Base-by-base conservation (phyloP, 148 eudicot genomes). In the Camellia sinensis region DNA sequence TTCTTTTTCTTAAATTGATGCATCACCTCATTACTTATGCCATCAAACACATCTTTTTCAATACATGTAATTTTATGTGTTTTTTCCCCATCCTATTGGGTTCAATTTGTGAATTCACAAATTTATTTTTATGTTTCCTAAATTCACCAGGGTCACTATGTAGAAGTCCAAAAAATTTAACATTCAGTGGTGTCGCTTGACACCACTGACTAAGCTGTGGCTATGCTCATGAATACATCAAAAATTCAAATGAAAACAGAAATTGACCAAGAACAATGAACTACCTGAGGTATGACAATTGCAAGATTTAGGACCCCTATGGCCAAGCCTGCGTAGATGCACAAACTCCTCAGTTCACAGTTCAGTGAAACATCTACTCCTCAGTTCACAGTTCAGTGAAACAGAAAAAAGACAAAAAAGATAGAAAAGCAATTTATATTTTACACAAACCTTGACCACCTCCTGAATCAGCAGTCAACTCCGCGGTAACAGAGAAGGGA, bases 291-390 rank as follows among this genome's bases (percentile, higher is more conserved):
- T 79, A 95, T 64, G 69, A 95, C 99, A 77, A 95, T 94, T 64
- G 97, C 97, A 83, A 95, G 97, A 90, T 95, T 95, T 73, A 95
- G 83, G 79, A 95, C 97, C 82, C 99, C 97, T 78, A 91, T 94
- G 15, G 99, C 99, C 91, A 95, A 89, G 67, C 97, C 99, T 93
- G 93, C 83, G 84, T 45, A 83, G 9, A 79, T 29, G 68, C 14
- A 75, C 18, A 65, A 54, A 14, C 10, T 43, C 50, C 56, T 86
- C 74, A 84, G 75, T 70, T 83, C 72, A 77, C 59, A 66, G 71
- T 10, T 19, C 48, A 64, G 52, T 50, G 62, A 43, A 60, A 80
- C 29, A 74, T n/a, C n/a, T n/a, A n/a, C n/a, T n/a, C n/a, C n/a
- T n/a, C n/a, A n/a, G n/a, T n/a, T n/a, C 72, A 77, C 59, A 66